Conservation (phyloP, 1,284 basidiomycete genomes). For the Ceratobasidium sp. region DNA sequence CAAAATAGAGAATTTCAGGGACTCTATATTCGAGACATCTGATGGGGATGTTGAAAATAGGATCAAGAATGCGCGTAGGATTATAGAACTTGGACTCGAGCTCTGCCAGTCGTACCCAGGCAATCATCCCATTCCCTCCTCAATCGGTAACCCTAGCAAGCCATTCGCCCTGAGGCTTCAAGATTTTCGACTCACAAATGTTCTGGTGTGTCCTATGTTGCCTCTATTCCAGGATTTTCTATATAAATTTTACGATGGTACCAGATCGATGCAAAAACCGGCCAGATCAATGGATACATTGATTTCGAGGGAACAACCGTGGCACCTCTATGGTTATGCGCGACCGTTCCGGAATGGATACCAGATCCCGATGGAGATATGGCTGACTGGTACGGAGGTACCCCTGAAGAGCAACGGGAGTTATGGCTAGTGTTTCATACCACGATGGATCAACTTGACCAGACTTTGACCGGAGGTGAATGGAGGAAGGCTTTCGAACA, state of each 20-base stretch:
- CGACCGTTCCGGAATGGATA: slow-evolving; percentile 39
- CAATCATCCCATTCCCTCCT: neutral
- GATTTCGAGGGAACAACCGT: slow-evolving; percentile 45
- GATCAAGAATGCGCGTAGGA: too few species aligned
- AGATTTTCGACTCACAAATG: slow-evolving; percentile 1
- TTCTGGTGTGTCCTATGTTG: neutral
- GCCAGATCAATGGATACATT: slow-evolving; percentile 43
- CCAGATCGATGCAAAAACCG: slow-evolving; percentile 18
- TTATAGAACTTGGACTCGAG: neutral
- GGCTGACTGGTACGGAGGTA: neutral
- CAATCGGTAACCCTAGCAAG: neutral
- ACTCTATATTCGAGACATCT: too few species aligned
- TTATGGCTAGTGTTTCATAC: neutral
- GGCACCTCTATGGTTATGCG: slow-evolving; percentile 44
- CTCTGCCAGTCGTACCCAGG: neutral
- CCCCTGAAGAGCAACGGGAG: neutral
- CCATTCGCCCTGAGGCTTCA: neutral
- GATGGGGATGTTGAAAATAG: too few species aligned
- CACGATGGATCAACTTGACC: neutral
- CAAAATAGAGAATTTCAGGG: too few species aligned
- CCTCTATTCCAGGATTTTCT: neutral
- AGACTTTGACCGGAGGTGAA: neutral
- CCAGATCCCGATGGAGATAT: neutral
- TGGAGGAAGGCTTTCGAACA: neutral
- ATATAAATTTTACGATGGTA: neutral